phyloP scores from a whole-genome alignment of 164 flowering plant species.

The Berberis vulgaris region DNA sequence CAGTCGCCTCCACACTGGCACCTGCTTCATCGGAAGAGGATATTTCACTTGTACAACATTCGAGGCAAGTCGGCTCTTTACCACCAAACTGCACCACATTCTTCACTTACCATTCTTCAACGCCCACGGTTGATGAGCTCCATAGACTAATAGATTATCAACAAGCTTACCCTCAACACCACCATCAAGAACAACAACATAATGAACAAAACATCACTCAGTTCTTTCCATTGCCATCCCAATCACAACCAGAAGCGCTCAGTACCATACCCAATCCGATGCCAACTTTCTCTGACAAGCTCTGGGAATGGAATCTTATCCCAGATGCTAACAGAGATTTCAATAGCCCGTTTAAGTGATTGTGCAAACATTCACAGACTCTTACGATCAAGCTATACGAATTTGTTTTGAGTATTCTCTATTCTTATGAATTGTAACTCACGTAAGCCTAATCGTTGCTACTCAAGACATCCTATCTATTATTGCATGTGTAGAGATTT shows the following conservation, averaged over 20 bases:
- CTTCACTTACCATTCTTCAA: constrained; percentile 16
- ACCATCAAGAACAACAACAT: constrained; percentile 14
- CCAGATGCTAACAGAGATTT: constrained; percentile 35
- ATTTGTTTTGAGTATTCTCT: too few relatives aligned
- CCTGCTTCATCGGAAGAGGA: constrained; percentile 3
- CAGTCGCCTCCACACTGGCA: constrained; percentile 8
- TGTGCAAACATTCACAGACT: too few relatives aligned
- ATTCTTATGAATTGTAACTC: too few relatives aligned
- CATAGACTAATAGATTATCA: constrained; percentile 44
- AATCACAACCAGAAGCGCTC: constrained; percentile 13
- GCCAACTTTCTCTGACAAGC: constrained; percentile 32
- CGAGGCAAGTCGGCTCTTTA: constrained; percentile 11
- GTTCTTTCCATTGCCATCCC: constrained; percentile 4
- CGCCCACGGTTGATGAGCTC: constrained; percentile 33
- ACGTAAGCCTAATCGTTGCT: too few relatives aligned
- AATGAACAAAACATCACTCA: constrained; percentile 15
- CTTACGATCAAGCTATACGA: too few relatives aligned
- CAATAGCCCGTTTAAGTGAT: constrained; percentile 5
- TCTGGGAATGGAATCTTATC: constrained; percentile 66
- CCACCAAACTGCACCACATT: constrained; percentile 12
- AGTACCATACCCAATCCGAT: constrained; percentile 16
- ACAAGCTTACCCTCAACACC: constrained; percentile 19
- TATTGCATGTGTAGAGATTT: too few relatives aligned
- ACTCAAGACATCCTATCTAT: too few relatives aligned
- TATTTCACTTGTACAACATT: background rate